Evolutionary conservation across 306 rosid genomes (phyloP), one percentile per base, ranked within the genome.

Genomic region (Begonia fuchsioides): DNA sequence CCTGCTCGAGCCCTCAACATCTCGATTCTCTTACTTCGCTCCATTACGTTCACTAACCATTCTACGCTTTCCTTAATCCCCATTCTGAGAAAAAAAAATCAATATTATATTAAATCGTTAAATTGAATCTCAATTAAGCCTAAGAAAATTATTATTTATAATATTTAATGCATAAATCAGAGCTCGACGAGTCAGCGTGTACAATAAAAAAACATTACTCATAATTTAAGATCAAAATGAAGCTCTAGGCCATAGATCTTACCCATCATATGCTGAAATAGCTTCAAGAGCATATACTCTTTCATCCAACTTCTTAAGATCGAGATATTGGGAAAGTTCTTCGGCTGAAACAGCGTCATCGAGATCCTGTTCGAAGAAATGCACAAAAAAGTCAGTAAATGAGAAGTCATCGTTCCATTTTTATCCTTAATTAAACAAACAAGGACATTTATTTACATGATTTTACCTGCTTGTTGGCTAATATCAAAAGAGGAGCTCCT

Each of bases 391-490:
- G n/a, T 19, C 10, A 44, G 16, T 55, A 52, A 17, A 26, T 20
- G 32, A 38, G 26, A 19, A 19, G 26, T 19, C 26, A 15, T 53
- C 32, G 50, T 38, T 38, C 44, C 41, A 44, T 19, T 19, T 54
- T 53, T 56, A 73, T 68, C 66, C 26, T 19, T 19, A 19, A 19
- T 19, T 19, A n/a, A n/a, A n/a, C n/a, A n/a, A n/a, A n/a, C n/a
- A n/a, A n/a, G n/a, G n/a, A n/a, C n/a, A n/a, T n/a, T n/a, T n/a
- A n/a, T n/a, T n/a, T n/a, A n/a, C n/a, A n/a, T n/a, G n/a, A n/a
- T n/a, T n/a, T n/a, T n/a, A n/a, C n/a, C 87, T 92, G 99, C 77
- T 86, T 86, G 81, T 92, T 92, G 14, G 96, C 96, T 69, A 92
- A 68, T 52, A 92, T 70, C 73, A 92, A 73, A 53, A 92, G 81